These are phyloP conservation scores for Claviceps monticola DNA, from an alignment of 2,329 filamentous ascomycete genomes.

Conservation along the genomic window DNA sequence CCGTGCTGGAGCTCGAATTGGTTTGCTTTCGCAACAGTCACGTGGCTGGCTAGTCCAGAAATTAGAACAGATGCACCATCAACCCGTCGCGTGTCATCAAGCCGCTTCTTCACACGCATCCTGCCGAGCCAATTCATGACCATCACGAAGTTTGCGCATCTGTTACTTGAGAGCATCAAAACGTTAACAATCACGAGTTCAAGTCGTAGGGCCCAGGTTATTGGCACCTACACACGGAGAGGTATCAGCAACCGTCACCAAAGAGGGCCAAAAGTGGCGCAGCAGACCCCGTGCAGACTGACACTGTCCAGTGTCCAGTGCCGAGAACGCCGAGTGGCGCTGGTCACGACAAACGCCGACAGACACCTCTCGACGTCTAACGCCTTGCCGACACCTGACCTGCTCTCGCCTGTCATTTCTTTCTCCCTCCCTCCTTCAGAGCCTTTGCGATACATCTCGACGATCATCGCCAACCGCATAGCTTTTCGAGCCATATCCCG, in stretches of 20 bases:
- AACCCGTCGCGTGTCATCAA: too few species aligned
- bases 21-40: too few species aligned
- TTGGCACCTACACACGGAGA: too few species aligned
- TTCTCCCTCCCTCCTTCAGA: neutral
- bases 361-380: neutral
- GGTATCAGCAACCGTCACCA: neutral
- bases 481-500: neutral
- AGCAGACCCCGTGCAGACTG: slow-evolving; percentile 9
- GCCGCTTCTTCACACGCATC: too few species aligned
- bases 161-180: too few species aligned
- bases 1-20: too few species aligned
- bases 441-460: neutral
- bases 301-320: neutral
- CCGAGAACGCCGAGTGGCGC: neutral
- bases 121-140: too few species aligned
- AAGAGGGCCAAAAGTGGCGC: slow-evolving; percentile 20
- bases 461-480: neutral
- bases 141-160: too few species aligned
- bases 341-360: neutral
- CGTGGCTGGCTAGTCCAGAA: too few species aligned
- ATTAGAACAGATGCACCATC: too few species aligned
- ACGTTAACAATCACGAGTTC: too few species aligned
- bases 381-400: neutral
- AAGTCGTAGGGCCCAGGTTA: too few species aligned
- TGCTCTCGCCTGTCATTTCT: neutral